Evolutionary conservation across 2,329 filamentous ascomycete genomes (phyloP), one percentile per base, ranked within the genome.

Genomic region (Sclerotinia sclerotiorum): DNA sequence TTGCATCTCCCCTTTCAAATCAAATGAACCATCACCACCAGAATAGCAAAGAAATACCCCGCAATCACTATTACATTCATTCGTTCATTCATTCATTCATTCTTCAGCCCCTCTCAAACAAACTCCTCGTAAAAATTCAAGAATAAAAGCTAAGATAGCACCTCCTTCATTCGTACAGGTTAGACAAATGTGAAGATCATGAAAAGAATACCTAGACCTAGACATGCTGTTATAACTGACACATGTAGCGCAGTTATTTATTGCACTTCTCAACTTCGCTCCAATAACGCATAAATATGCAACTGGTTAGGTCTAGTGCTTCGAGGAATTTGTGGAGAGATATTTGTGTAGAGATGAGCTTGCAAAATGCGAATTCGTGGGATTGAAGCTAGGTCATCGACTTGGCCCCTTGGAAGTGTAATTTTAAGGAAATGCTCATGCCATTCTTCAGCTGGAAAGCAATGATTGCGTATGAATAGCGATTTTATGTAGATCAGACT

Each of bases 31-130:
- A 83, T 79, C 0, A 84, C 82, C 0, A 80, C 80, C 10, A 77
- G 73, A 58, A 84, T 80, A 0, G 82, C 82, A 54, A 79, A 74
- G 69, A 84, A 84, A 61, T 83, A 81, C 83, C 84, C 86, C 42
- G 86, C 81, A 21, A 86, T 82, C 0, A 80, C 79, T 0, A 86
- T 75, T 0, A 83, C 78, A 1, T 74, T 84, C 84, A 86, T 0
- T 82, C 84, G 0, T 77, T 75, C 35, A 35, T 35, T 11, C 35
- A 35, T 35, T 8, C 32, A 1, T n/a, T n/a, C n/a, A n/a, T n/a
- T n/a, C n/a, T n/a, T n/a, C n/a, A n/a, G 1, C 35, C 35, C 7
- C 8, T 11, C 8, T 11, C 35, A 61, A 82, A 86, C 69, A 85
- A 85, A 46, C 77, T 72, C 71, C 79, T 79, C 0, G 79, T 82